Conservation (phyloP, 1,284 basidiomycete genomes). For the Apiotrichum domesticum region DNA sequence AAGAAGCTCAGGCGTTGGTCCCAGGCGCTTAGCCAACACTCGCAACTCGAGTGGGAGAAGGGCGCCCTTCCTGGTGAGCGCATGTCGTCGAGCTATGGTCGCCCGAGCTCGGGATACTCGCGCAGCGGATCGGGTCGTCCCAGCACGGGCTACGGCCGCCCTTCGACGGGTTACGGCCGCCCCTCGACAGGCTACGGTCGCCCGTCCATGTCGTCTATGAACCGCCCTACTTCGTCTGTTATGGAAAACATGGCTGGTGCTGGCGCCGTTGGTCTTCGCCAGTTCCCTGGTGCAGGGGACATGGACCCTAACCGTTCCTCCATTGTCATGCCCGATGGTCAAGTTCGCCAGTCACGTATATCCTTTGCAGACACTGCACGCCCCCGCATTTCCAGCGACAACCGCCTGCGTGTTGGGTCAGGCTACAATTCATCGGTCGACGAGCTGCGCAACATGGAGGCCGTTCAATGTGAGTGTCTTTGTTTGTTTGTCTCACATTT, state of each 20-base stretch:
- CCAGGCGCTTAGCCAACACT: conserved; percentile 38
- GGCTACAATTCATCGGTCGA: conserved; percentile 43
- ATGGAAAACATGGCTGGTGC: conserved; percentile 57
- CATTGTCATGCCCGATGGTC: conserved; percentile 53
- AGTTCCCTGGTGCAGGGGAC: conserved; percentile 22
- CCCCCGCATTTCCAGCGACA: conserved; percentile 57
- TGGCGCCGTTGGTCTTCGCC: conserved; percentile 53
- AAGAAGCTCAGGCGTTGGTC: conserved; percentile 64
- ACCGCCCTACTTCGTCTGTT: conserved; percentile 34
- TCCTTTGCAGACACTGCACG: conserved; percentile 41
- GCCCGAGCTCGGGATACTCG: conserved; percentile 45
- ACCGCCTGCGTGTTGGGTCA: conserved; percentile 35
- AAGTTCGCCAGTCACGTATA: conserved; percentile 42
- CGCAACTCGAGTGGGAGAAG: conserved; percentile 43
- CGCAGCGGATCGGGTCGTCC: conserved; percentile 30
- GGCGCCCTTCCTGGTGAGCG: conserved; percentile 39
- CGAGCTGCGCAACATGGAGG: conserved; percentile 42
- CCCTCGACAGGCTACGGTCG: conserved; percentile 40
- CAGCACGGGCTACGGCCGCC: conserved; percentile 55
- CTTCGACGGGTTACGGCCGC: conserved; percentile 30
- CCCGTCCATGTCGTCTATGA: conserved; percentile 27
- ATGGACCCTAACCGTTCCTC: conserved; percentile 45
- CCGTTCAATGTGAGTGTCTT: conserved; percentile 6
- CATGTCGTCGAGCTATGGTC: conserved; percentile 71
- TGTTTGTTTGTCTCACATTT: no score